A percentile compares a stretch with the other conserved stretches of the same genome.
Evolutionary conservation across 331 rosid species (phyloP).

Genomic region (Quercus lobata): DNA sequence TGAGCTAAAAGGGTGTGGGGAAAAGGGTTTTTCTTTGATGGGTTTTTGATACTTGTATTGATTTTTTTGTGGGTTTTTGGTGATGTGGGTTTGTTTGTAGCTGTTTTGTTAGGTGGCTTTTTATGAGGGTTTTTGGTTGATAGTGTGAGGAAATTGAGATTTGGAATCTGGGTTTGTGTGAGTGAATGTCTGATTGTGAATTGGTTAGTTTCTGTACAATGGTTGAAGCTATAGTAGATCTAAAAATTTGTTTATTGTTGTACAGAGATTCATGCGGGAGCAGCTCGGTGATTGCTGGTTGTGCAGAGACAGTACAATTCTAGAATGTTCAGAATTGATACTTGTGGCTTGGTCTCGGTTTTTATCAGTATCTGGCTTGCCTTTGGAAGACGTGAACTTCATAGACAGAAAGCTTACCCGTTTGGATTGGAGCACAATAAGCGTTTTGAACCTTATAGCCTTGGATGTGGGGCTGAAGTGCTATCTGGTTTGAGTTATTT

Average conservation of each 20-base stretch:
- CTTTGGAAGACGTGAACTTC: conserved; percentile 49
- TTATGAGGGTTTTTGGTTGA: conserved; percentile 12
- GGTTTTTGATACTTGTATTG: conserved; percentile 10
- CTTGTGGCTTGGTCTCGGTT: conserved; percentile 38
- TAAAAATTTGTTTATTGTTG: conserved; percentile 35
- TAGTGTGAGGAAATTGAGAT: conserved; percentile 23
- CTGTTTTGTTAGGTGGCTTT: background rate
- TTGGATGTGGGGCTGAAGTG: conserved; percentile 31
- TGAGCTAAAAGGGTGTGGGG: conserved; percentile 12
- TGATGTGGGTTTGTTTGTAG: conserved; percentile 29
- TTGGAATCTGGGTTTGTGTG: conserved; percentile 21
- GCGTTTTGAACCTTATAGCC: conserved; percentile 38
- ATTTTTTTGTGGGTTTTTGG: conserved; percentile 16
- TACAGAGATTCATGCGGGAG: conserved; percentile 52
- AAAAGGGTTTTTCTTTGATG: conserved; percentile 11
- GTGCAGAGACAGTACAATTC: conserved; percentile 31
- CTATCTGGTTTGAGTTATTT: conserved; percentile 47
- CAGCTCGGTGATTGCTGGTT: conserved; percentile 39
- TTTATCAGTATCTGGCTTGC: conserved; percentile 43
- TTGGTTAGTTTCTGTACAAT: conserved; percentile 22
- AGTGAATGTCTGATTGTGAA: conserved; percentile 15
- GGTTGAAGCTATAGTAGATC: conserved; percentile 62
- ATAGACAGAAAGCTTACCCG: conserved; percentile 32
- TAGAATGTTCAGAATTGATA: conserved; percentile 55
- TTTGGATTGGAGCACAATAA: conserved; percentile 55